These are phyloP conservation scores for Chrysoporthe puriensis DNA, from an alignment of 2,329 filamentous ascomycete species.

Conservation along the genomic window DNA sequence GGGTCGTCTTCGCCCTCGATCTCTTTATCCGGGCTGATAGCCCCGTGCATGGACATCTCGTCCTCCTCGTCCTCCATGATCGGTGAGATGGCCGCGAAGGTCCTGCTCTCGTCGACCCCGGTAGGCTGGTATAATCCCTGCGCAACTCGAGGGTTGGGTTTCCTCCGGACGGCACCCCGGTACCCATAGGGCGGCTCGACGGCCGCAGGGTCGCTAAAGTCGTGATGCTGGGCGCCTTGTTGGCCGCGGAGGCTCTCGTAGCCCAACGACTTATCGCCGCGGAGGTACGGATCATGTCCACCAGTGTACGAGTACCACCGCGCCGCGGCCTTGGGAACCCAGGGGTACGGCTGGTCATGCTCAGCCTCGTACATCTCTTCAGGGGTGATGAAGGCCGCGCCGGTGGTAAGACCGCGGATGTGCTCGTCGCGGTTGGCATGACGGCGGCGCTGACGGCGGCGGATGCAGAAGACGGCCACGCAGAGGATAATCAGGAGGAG, in stretches of 20 bases:
- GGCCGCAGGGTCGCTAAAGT: constrained; percentile 34
- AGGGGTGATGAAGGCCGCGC: constrained; percentile 27
- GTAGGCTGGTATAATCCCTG: constrained; percentile 44
- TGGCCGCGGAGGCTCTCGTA: constrained; percentile 53
- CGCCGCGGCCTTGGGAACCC: constrained; percentile 34
- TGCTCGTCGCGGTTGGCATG: constrained; percentile 45
- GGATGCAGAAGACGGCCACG: constrained; percentile 51
- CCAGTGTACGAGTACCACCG: constrained; percentile 49
- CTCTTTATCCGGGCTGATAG: constrained; percentile 30
- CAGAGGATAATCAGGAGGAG: constrained; percentile 50
- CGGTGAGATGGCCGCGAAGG: constrained; percentile 51
- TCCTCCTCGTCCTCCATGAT: constrained; percentile 65
- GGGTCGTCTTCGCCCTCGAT: constrained; percentile 45
- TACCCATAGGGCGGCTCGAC: constrained; percentile 31
- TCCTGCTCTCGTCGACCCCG: constrained; percentile 36
- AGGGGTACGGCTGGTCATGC: constrained; percentile 38
- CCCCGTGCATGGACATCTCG: constrained; percentile 38
- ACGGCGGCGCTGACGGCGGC: constrained; percentile 46
- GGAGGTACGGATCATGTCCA: constrained; percentile 47
- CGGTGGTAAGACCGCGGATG: constrained; percentile 19
- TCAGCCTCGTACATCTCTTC: constrained; percentile 53
- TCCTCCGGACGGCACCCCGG: constrained; percentile 34
- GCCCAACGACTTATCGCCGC: constrained; percentile 47
- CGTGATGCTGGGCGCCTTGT: constrained; percentile 43
- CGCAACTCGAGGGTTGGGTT: constrained; percentile 36